phyloP scores from a whole-genome alignment of 257 asterid genomes.

The Nicotiana benthamiana region DNA sequence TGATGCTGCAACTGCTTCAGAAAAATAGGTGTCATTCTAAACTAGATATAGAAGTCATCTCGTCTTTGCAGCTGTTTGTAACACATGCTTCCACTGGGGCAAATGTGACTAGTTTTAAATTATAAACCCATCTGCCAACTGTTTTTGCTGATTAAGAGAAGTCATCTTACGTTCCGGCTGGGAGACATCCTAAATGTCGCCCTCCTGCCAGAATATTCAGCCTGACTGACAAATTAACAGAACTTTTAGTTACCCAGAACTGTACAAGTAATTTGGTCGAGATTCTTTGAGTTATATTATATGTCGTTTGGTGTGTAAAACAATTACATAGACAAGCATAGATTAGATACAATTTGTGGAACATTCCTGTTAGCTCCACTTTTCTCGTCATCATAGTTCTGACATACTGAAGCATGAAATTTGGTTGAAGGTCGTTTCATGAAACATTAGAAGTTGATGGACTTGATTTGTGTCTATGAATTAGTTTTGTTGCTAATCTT shows the following conservation, averaged over 20 bases:
- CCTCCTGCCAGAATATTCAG: neutral
- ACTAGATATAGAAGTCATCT: neutral
- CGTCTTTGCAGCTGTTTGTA: conserved; percentile 11
- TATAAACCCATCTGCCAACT: neutral
- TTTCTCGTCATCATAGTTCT: neutral
- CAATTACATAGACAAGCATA: neutral
- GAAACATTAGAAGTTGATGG: neutral
- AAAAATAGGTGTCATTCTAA: conserved; percentile 12
- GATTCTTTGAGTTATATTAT: neutral
- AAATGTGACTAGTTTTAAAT: neutral
- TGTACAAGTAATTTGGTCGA: neutral
- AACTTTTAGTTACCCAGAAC: neutral
- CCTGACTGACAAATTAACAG: neutral
- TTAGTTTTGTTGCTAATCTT: neutral
- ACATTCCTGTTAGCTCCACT: neutral
- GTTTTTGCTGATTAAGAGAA: neutral
- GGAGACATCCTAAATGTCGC: neutral
- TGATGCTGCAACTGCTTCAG: conserved; percentile 29
- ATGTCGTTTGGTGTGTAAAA: neutral
- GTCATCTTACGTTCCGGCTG: neutral
- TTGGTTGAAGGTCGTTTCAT: neutral
- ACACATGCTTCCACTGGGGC: conserved; percentile 47
- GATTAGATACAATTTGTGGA: neutral
- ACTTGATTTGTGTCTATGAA: neutral
- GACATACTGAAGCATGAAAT: neutral